Conservation (phyloP, 1,139 yeast species). For the Nakaseomyces nivariensis region DNA sequence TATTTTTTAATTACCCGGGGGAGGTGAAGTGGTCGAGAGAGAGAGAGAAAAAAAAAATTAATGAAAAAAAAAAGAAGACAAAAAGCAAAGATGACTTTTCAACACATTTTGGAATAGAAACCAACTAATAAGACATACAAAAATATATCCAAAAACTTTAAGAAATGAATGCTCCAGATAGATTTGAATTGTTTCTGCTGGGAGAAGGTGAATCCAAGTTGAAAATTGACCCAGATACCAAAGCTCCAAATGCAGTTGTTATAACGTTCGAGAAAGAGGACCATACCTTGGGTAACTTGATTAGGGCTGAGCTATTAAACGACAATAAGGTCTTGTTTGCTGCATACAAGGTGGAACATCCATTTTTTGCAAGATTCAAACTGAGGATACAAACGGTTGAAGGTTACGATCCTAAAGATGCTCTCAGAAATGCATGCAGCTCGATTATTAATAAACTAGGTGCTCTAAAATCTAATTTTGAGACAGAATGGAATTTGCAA, state of each 20-base stretch:
- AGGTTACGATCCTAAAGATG: constrained; percentile 84
- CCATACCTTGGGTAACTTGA: constrained; percentile 86
- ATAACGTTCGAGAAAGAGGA: constrained; percentile 93
- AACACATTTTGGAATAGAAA: background rate
- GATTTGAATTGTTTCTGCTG: constrained; percentile 87
- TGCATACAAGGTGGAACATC: constrained; percentile 96
- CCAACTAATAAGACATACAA: no score
- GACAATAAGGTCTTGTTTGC: constrained; percentile 87
- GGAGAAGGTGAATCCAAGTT: constrained; percentile 97
- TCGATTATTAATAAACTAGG: constrained; percentile 72
- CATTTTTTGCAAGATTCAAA: constrained; percentile 87
- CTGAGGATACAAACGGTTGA: constrained; percentile 94
- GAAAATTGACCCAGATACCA: constrained; percentile 84
- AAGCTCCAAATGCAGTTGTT: constrained; percentile 90
- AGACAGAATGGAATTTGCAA: constrained; percentile 88
- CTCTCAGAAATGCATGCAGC: constrained; percentile 81
- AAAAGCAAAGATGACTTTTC: background rate
- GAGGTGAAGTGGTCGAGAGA: background rate
- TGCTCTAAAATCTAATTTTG: constrained; percentile 63
- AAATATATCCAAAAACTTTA: no score
- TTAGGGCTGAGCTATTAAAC: constrained; percentile 75
- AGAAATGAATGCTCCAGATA: constrained; percentile 90
- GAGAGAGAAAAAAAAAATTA: background rate
- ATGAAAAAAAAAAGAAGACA: background rate
- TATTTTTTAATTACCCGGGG: background rate